A percentile compares a stretch with the other conserved stretches of the same genome.
These are phyloP conservation scores for Ensete glaucum DNA, from an alignment of 176 grass and related monocot genomes.

Conservation along the genomic window DNA sequence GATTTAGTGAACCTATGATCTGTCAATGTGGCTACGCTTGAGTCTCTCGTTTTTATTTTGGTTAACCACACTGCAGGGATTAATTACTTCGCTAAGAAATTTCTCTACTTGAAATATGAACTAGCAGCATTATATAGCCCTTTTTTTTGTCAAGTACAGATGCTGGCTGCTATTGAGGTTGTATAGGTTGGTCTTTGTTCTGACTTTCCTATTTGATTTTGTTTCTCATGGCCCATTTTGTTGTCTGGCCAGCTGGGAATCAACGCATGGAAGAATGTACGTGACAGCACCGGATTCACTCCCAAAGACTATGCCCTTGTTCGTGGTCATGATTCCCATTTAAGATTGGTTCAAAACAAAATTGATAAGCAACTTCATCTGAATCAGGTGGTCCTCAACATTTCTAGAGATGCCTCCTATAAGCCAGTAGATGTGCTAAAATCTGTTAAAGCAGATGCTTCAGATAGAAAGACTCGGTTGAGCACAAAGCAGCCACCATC, in stretches of 20 bases:
- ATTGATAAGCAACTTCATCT: conserved; percentile 57
- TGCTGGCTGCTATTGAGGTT: too few relatives aligned
- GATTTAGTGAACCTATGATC: too few relatives aligned
- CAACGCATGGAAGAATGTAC: conserved; percentile 55
- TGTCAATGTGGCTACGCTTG: too few relatives aligned
- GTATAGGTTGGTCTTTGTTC: too few relatives aligned
- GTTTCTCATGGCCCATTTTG: neutral
- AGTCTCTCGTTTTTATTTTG: too few relatives aligned
- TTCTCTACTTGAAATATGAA: too few relatives aligned
- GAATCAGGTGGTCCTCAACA: conserved; percentile 47
- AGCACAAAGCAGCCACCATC: neutral
- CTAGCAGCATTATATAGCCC: too few relatives aligned
- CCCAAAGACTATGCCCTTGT: conserved; percentile 71
- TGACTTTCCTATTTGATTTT: neutral
- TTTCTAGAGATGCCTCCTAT: conserved; percentile 28
- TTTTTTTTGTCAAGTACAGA: conserved; percentile 14
- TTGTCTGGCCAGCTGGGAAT: conserved; percentile 52
- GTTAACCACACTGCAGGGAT: too few relatives aligned
- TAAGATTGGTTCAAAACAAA: conserved; percentile 77
- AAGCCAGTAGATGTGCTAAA: neutral
- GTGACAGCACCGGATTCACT: conserved; percentile 48
- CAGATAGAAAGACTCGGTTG: neutral
- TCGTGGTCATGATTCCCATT: conserved; percentile 45
- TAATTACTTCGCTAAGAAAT: too few relatives aligned
- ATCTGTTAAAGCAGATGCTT: neutral